Evolutionary conservation across 2,329 filamentous ascomycete species (phyloP).

Genomic region (Scedosporium minutisporum): DNA sequence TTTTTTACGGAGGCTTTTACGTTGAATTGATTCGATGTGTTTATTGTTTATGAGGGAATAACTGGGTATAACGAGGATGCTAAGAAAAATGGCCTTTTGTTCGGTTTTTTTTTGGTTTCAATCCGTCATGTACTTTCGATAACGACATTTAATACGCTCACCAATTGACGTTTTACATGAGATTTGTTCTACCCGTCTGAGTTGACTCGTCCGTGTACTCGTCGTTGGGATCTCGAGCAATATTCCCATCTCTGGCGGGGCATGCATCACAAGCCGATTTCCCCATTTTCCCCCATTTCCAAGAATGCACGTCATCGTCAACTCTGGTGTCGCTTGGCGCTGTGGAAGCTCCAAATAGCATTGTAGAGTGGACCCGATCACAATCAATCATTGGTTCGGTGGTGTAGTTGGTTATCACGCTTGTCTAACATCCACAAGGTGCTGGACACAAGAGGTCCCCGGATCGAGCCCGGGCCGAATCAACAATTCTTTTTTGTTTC

Average conservation of each 20-base stretch:
- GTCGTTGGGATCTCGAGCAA: not conserved
- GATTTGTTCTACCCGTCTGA: not conserved
- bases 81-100: not conserved
- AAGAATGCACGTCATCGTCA: not conserved
- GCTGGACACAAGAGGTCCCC: constrained; percentile 2
- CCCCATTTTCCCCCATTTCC: not conserved
- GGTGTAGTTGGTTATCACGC: constrained; percentile 2
- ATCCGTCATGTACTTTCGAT: not conserved
- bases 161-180: too few species aligned
- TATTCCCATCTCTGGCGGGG: too few species aligned
- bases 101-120: not conserved
- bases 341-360: not conserved
- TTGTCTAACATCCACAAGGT: constrained; percentile 2
- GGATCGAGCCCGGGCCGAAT: constrained; percentile 2
- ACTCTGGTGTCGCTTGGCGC: not conserved
- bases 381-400: not conserved
- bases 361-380: not conserved
- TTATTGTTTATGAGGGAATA: not conserved
- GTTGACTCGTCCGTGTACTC: not conserved
- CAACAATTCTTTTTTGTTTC: not conserved
- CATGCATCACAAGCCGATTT: not conserved
- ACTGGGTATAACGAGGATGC: not conserved
- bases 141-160: not conserved
- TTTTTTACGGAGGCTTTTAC: not conserved
- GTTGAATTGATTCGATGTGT: not conserved